Evolutionary conservation across 192 early-diverging fungal species (phyloP).

Genomic region (Entomortierella beljakovae): DNA sequence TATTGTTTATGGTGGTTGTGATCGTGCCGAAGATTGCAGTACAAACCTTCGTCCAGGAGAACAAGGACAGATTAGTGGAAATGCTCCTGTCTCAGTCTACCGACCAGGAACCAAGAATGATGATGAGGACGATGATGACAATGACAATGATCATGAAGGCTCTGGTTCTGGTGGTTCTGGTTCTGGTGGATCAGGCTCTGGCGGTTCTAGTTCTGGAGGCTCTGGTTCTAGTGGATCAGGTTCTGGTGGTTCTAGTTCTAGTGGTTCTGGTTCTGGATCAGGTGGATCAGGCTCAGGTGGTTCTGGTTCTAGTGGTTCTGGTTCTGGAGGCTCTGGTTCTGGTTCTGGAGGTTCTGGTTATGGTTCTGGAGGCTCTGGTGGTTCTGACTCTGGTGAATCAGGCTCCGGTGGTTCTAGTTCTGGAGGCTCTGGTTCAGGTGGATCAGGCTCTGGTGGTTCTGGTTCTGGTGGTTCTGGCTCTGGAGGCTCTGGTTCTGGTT

Average conservation of each 20-base stretch:
- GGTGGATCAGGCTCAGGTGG: slow-evolving; percentile 8
- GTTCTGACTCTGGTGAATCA: background rate
- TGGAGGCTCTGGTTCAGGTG: slow-evolving; percentile 18
- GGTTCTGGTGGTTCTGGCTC: slow-evolving; percentile 14
- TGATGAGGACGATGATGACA: slow-evolving; percentile 22
- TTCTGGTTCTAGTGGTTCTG: slow-evolving; percentile 4
- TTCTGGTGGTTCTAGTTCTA: slow-evolving; percentile 6
- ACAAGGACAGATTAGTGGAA: background rate
- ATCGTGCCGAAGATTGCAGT: slow-evolving; percentile 30
- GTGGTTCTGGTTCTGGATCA: background rate
- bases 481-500: slow-evolving; percentile 15
- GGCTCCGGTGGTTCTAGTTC: slow-evolving; percentile 7
- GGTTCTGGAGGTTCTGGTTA: slow-evolving; percentile 9
- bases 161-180: slow-evolving; percentile 1
- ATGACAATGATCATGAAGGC: slow-evolving; percentile 19
- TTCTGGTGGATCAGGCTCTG: slow-evolving; percentile 15
- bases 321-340: background rate
- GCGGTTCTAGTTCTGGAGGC: slow-evolving; percentile 7
- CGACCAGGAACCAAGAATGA: slow-evolving; percentile 13
- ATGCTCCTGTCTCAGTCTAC: slow-evolving; percentile 36
- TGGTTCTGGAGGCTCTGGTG: slow-evolving; percentile 6
- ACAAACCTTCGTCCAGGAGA: slow-evolving; percentile 33
- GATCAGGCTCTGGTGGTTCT: slow-evolving; percentile 14
- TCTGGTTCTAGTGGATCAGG: slow-evolving; percentile 8
- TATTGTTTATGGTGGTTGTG: slow-evolving; percentile 47